Conservation (phyloP, 2,329 filamentous ascomycete genomes). For the Botrytis paeoniae region DNA sequence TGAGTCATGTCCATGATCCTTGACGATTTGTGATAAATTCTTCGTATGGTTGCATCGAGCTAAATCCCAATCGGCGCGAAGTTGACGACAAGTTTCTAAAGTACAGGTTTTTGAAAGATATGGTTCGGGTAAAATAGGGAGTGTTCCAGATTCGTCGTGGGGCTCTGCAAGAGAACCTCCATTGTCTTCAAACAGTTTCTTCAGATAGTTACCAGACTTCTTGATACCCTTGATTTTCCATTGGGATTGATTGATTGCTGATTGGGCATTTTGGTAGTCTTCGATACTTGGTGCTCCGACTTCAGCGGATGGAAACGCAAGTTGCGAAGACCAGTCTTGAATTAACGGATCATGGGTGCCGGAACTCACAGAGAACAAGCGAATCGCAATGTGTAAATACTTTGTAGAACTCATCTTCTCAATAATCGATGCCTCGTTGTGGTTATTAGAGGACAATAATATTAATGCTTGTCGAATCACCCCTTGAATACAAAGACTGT, state of each 20-base stretch:
- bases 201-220: slow-evolving; percentile 8
- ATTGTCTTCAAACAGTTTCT: slow-evolving; percentile 15
- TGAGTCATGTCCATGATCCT: background rate
- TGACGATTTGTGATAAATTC: background rate
- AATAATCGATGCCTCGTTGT: background rate
- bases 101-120: background rate
- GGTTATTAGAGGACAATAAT: background rate
- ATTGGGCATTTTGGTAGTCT: slow-evolving; percentile 15
- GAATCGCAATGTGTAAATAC: slow-evolving; percentile 21
- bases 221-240: slow-evolving; percentile 10
- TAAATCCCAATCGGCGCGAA: slow-evolving; percentile 12
- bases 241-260: background rate
- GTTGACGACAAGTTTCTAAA: background rate
- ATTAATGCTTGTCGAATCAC: slow-evolving; percentile 21
- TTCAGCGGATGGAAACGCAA: background rate
- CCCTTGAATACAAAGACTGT: slow-evolving; percentile 26
- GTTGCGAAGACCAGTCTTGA: slow-evolving; percentile 9
- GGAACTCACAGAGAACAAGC: slow-evolving; percentile 23
- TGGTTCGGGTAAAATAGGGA: background rate
- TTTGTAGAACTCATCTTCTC: background rate
- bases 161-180: background rate
- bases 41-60: background rate
- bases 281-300: background rate
- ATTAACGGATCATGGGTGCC: slow-evolving; percentile 19
- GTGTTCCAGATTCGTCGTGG: background rate